Evolutionary conservation across 2,329 filamentous ascomycete species (phyloP).

Genomic region (Cercospora citrullina): DNA sequence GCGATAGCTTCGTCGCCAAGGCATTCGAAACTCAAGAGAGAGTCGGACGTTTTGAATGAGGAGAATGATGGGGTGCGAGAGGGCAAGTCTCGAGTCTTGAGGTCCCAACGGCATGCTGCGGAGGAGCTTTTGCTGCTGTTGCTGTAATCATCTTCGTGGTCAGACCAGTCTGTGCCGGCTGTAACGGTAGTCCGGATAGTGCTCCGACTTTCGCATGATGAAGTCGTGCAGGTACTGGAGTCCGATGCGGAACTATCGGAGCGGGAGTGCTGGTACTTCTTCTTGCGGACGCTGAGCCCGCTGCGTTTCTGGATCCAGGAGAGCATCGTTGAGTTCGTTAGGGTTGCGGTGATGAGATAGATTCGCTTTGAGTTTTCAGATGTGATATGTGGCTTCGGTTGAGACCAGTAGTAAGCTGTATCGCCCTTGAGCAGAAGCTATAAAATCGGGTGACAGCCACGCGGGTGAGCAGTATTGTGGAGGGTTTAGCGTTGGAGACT

Average conservation of each 20-base stretch:
- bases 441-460: conserved; percentile 9
- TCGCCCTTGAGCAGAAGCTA: conserved; percentile 7
- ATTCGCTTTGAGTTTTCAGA: background rate
- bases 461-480: conserved; percentile 13
- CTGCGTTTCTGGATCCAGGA: conserved; percentile 13
- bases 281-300: conserved; percentile 8
- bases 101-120: background rate
- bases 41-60: conserved; percentile 9
- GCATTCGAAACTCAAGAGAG: conserved; percentile 9
- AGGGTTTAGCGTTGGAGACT: background rate
- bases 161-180: background rate
- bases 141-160: background rate
- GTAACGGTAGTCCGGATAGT: conserved; percentile 1
- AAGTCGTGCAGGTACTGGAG: conserved; percentile 11
- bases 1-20: conserved; percentile 9
- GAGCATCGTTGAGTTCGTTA: background rate
- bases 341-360: background rate
- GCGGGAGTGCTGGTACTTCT: conserved; percentile 7
- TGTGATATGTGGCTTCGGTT: background rate
- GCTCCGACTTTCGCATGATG: conserved; percentile 9
- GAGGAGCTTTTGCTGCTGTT: background rate
- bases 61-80: conserved; percentile 3
- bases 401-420: conserved; percentile 11
- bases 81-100: background rate
- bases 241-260: conserved; percentile 7